Percentiles rank a stretch among this genome's conserved stretches.
Conservation (phyloP, 2,329 filamentous ascomycete genomes). For the Nothopassalora personata region DNA sequence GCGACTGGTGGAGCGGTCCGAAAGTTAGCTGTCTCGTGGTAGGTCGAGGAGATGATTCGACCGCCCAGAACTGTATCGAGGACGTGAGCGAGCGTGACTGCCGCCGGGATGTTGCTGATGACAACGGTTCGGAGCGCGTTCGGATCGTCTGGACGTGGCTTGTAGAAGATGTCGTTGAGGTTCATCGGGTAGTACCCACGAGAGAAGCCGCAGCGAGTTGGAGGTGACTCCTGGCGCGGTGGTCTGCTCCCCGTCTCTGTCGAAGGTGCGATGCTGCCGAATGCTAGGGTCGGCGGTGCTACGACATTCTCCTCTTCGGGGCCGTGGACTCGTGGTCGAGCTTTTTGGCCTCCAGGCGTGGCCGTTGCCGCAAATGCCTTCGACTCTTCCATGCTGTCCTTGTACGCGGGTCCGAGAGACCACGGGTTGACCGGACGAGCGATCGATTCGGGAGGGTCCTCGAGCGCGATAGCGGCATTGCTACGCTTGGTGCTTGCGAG, state of each 20-base stretch:
- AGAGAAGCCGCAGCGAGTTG: neutral
- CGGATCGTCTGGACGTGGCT: conserved; percentile 1
- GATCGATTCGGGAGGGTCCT: too few species aligned
- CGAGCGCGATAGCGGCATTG: too few species aligned
- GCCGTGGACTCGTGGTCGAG: neutral
- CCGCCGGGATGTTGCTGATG: conserved; percentile 20
- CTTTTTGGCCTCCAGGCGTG: neutral
- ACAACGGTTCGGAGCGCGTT: conserved; percentile 17
- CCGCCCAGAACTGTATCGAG: conserved; percentile 21
- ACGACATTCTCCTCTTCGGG: neutral
- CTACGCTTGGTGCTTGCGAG: neutral
- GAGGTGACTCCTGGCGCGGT: neutral
- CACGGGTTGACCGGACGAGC: neutral
- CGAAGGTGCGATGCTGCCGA: neutral
- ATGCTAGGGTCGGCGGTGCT: neutral
- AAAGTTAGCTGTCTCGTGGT: conserved; percentile 18
- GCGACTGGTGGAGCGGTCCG: conserved; percentile 15
- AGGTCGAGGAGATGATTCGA: conserved; percentile 15
- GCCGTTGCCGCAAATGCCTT: neutral
- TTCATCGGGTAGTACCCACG: neutral
- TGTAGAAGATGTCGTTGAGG: conserved; percentile 8
- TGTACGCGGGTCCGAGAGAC: neutral
- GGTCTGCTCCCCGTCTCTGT: neutral
- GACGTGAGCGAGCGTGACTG: conserved; percentile 17
- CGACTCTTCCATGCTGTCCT: neutral